Evolutionary conservation across 2,329 filamentous ascomycete genomes (phyloP), one percentile per base, ranked within the genome.

Genomic region (Scytalidium lignicola): DNA sequence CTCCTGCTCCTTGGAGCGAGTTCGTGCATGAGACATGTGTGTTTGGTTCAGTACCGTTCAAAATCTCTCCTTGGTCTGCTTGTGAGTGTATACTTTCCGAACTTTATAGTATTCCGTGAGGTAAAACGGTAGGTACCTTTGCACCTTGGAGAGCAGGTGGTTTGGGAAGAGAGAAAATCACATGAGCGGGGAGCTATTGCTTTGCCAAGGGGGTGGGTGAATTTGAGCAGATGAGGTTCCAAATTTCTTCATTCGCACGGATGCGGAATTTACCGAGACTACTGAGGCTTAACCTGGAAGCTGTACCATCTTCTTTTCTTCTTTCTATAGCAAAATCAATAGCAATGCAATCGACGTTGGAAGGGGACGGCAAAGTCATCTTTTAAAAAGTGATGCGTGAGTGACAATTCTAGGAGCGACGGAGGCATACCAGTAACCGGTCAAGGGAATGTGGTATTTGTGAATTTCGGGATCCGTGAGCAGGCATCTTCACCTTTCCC

Each of bases 351-450:
- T 41, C 47, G 50, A 58, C 54, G 52, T 53, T 51, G 55, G 55
- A 47, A 21, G 52, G 50, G 45, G 53, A 51, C 18, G 49, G 53
- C 46, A 37, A 54, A 55, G 46, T 48, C 49, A 46, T 51, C 29
- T 43, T 41, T 44, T 58, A 55, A 58, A n/a, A 53, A 56, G 54
- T 63, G 55, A 62, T 58, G 57, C 55, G 50, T 56, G 56, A 59
- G 51, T 51, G 52, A 45, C 6, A 37, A 37, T 8, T 49, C 39
- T 46, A 43, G 48, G 29, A 52, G 50, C 56, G 43, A 53, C 50
- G 29, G 49, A 39, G 50, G 55, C 46, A 40, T 23, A 47, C 45
- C 39, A 37, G 48, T 49, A 49, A 47, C 29, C 37, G 10, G 32
- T 17, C 10, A 17, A 37, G 32, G 32, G n/a, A 17, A 37, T 37